A percentile compares a stretch with the other conserved stretches of the same genome.
phyloP scores from a whole-genome alignment of 2,329 filamentous ascomycete species.

The Zalaria obscura region DNA sequence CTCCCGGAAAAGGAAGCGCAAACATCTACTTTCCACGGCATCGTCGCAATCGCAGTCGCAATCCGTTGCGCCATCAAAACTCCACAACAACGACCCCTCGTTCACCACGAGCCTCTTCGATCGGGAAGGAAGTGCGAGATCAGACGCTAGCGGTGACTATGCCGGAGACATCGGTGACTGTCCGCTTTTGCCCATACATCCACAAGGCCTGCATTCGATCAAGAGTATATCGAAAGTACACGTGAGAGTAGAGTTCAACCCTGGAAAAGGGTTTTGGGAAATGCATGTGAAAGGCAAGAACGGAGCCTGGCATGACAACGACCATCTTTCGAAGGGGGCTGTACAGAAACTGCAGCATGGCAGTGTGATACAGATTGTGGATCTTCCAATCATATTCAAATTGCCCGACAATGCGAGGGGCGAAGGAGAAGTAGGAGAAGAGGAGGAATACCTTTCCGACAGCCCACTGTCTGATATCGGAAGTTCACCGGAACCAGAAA shows the following conservation, averaged over 20 bases:
- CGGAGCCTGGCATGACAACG: conserved; percentile 54
- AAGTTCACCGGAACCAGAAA: conserved; percentile 3
- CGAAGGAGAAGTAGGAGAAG: conserved; percentile 41
- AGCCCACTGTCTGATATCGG: conserved; percentile 6
- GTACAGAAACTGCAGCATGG: conserved; percentile 48
- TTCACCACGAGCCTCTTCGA: conserved; percentile 3
- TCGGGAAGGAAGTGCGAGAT: too few relatives aligned
- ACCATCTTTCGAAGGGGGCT: conserved; percentile 27
- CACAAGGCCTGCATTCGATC: conserved; percentile 48
- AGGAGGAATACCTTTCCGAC: conserved; percentile 19
- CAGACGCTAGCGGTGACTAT: too few relatives aligned
- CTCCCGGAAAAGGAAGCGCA: conserved; percentile 14
- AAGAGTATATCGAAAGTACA: conserved; percentile 64
- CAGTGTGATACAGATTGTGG: conserved; percentile 56
- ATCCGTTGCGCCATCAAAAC: conserved; percentile 4
- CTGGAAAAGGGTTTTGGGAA: conserved; percentile 48
- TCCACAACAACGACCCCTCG: conserved; percentile 3
- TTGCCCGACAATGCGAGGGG: conserved; percentile 50
- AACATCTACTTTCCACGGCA: conserved; percentile 13
- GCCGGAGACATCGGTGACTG: not conserved
- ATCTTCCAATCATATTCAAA: conserved; percentile 52
- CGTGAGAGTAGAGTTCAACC: conserved; percentile 57
- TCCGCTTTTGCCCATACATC: conserved; percentile 55
- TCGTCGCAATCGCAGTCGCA: conserved; percentile 6
- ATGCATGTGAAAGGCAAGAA: conserved; percentile 49